Conservation (phyloP, 768 basidiomycete genomes). For the Agrocybe pediades region DNA sequence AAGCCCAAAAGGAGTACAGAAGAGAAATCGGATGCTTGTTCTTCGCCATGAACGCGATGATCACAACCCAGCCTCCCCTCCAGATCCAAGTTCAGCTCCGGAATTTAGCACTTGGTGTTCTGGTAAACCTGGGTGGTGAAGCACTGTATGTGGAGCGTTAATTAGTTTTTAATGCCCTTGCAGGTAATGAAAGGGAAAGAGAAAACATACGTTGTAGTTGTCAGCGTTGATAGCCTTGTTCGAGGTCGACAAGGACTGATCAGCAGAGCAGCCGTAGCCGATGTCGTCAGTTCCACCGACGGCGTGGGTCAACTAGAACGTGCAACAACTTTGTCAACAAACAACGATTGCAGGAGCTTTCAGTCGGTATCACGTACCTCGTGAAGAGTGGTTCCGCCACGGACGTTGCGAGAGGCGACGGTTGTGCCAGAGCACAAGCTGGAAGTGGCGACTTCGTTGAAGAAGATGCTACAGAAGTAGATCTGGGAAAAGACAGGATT, state of each 20-base stretch:
- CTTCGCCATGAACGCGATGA: too few relatives aligned
- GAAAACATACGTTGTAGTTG: constrained; percentile 44
- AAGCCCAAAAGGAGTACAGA: too few relatives aligned
- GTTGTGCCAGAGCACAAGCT: constrained; percentile 44
- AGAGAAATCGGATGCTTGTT: too few relatives aligned
- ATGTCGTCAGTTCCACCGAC: constrained; percentile 41
- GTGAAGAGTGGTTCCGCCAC: constrained; percentile 49
- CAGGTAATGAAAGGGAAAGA: neutral
- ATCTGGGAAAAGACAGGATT: constrained; percentile 29
- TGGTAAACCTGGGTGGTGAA: constrained; percentile 47
- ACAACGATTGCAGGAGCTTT: neutral
- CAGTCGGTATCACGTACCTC: constrained; percentile 29
- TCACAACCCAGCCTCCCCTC: too few relatives aligned
- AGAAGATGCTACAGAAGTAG: constrained; percentile 50
- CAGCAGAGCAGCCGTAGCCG: constrained; percentile 40
- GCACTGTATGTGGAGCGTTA: constrained; percentile 30
- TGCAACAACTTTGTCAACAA: neutral
- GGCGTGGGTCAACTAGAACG: constrained; percentile 42
- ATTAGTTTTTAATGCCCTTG: neutral
- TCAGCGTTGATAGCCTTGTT: constrained; percentile 41
- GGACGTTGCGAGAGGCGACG: constrained; percentile 45
- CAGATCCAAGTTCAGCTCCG: too few relatives aligned
- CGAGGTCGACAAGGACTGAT: constrained; percentile 38
- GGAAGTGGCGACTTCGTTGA: constrained; percentile 39
- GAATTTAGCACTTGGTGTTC: constrained; percentile 36